phyloP scores from a whole-genome alignment of 352 stramenopile species.

The Pythium dissimile region DNA sequence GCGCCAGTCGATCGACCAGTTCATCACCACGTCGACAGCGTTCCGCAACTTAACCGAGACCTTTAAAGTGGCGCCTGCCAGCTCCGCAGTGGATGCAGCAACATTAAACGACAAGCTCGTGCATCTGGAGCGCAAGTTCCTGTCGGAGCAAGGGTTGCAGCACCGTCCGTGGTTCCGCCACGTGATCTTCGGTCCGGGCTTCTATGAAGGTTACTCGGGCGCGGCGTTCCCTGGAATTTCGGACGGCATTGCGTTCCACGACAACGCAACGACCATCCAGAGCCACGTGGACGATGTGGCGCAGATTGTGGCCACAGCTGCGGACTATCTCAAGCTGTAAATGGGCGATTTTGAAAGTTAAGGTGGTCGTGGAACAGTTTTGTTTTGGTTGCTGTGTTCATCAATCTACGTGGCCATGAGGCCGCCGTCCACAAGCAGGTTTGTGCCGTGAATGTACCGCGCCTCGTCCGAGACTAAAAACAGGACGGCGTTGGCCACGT shows the following conservation, averaged over 20 bases:
- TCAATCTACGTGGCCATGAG: constrained; percentile 43
- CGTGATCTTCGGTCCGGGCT: constrained; percentile 56
- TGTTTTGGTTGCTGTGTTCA: constrained; percentile 1
- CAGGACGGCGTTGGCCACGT: constrained; percentile 65
- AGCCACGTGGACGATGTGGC: constrained; percentile 38
- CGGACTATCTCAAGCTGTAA: background rate
- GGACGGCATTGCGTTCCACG: constrained; percentile 40
- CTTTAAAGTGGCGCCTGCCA: constrained; percentile 20
- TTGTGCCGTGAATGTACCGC: constrained; percentile 58
- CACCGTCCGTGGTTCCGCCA: constrained; percentile 58
- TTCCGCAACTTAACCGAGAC: constrained; percentile 31
- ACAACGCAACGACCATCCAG: constrained; percentile 32
- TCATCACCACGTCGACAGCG: constrained; percentile 29
- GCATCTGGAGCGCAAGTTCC: constrained; percentile 40
- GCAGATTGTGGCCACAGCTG: constrained; percentile 27
- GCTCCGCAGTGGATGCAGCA: constrained; percentile 1
- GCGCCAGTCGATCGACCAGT: constrained; percentile 36
- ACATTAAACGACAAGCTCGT: constrained; percentile 49
- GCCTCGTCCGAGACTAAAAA: constrained; percentile 65
- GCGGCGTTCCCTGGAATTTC: constrained; percentile 46
- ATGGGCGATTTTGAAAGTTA: background rate
- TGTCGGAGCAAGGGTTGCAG: constrained; percentile 33
- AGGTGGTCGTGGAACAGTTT: background rate
- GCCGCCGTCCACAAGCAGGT: constrained; percentile 58
- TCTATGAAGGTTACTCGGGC: constrained; percentile 50